Percentiles rank a stretch among this genome's conserved stretches.
Conservation (phyloP, 495 filamentous ascomycete species). For the Penicillium crystallinum region DNA sequence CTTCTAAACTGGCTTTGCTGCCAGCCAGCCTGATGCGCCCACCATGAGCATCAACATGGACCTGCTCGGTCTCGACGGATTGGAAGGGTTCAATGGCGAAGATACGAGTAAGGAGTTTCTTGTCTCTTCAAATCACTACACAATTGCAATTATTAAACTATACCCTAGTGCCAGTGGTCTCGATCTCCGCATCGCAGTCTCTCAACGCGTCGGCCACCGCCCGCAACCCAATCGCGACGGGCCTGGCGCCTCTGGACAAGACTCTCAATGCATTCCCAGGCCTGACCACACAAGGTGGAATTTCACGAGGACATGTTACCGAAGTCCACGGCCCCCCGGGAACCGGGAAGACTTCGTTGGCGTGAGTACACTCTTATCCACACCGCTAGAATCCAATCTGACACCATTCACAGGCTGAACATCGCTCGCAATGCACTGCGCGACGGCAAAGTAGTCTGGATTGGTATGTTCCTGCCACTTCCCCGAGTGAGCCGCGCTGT, state of each 20-base stretch:
- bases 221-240: conserved; percentile 57
- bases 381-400: not conserved
- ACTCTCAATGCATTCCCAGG: conserved; percentile 29
- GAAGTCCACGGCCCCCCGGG: conserved; percentile 90
- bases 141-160: not conserved
- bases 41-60: conserved; percentile 27
- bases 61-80: conserved; percentile 23
- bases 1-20: not conserved
- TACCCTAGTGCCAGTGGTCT: conserved; percentile 59
- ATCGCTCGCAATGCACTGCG: conserved; percentile 58
- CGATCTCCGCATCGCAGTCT: conserved; percentile 82
- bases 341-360: conserved; percentile 78
- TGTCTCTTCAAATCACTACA: not conserved
- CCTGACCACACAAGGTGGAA: conserved; percentile 26
- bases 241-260: conserved; percentile 57
- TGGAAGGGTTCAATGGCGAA: conserved; percentile 11
- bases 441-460: conserved; percentile 68
- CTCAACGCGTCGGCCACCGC: conserved; percentile 55
- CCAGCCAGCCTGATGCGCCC: conserved; percentile 6
- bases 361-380: conserved; percentile 43
- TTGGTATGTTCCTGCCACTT: conserved; percentile 55
- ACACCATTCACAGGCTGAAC: conserved; percentile 53
- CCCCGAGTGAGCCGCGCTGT: not conserved
- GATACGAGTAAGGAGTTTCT: conserved; percentile 23
- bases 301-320: conserved; percentile 72